phyloP scores from a whole-genome alignment of 495 filamentous ascomycete genomes.

The Penicillium paradoxum region DNA sequence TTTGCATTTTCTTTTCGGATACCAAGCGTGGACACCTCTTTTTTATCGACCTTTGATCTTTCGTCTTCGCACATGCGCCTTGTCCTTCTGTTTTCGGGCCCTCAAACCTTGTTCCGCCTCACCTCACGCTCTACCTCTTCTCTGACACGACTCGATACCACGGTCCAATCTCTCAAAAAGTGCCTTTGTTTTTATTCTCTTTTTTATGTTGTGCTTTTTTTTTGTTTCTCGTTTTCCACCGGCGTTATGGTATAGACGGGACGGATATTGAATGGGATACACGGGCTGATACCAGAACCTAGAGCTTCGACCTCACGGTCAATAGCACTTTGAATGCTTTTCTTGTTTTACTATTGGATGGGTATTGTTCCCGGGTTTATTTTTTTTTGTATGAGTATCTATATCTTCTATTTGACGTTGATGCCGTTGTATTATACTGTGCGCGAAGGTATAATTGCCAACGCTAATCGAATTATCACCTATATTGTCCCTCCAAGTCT shows the following conservation, averaged over 20 bases:
- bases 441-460: constrained; percentile 7
- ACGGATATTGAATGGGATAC: constrained; percentile 36
- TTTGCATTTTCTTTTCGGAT: constrained; percentile 28
- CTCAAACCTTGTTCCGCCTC: constrained; percentile 1
- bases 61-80: constrained; percentile 16
- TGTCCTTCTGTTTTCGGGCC: constrained; percentile 8
- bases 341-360: constrained; percentile 21
- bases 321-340: constrained; percentile 25
- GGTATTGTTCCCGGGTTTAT: constrained; percentile 5
- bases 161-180: constrained; percentile 34
- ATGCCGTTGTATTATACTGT: constrained; percentile 22
- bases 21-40: constrained; percentile 22
- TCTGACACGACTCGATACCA: constrained; percentile 30
- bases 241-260: constrained; percentile 45
- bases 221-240: constrained; percentile 15
- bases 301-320: constrained; percentile 46
- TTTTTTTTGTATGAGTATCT: constrained; percentile 14
- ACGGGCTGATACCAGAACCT: constrained; percentile 46
- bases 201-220: constrained; percentile 17
- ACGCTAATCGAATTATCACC: constrained; percentile 8
- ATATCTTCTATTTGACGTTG: constrained; percentile 9
- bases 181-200: constrained; percentile 21
- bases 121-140: constrained; percentile 13
- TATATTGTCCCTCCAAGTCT: constrained; percentile 7
- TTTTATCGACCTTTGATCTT: constrained; percentile 4